Conservation (phyloP, 2,329 filamentous ascomycete genomes). For the Xenoacremonium recifei region DNA sequence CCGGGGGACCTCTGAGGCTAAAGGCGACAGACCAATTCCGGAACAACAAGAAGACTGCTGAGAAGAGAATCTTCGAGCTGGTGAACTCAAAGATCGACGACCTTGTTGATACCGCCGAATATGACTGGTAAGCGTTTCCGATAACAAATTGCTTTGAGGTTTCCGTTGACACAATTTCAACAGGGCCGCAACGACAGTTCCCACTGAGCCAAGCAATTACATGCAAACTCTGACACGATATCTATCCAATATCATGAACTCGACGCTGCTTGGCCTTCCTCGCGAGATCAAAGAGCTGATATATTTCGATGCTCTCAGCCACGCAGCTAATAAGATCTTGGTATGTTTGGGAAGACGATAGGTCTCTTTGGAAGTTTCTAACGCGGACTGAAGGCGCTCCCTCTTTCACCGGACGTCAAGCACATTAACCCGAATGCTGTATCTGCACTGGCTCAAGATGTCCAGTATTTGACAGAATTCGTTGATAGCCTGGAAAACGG, state of each 20-base stretch:
- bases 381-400: slow-evolving; percentile 56
- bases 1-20: slow-evolving; percentile 76
- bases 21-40: slow-evolving; percentile 84
- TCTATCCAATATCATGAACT: slow-evolving; percentile 93
- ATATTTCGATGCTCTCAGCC: slow-evolving; percentile 92
- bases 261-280: slow-evolving; percentile 87
- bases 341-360: slow-evolving; percentile 50
- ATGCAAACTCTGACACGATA: slow-evolving; percentile 95
- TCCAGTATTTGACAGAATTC: slow-evolving; percentile 80
- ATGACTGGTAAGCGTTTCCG: slow-evolving; percentile 68
- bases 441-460: slow-evolving; percentile 75
- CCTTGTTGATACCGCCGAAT: slow-evolving; percentile 93
- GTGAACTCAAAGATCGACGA: slow-evolving; percentile 99
- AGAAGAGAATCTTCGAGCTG: slow-evolving; percentile 96
- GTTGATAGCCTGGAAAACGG: slow-evolving; percentile 82
- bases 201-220: slow-evolving; percentile 80
- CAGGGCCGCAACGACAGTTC: slow-evolving; percentile 55
- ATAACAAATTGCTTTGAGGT: background rate
- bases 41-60: slow-evolving; percentile 89
- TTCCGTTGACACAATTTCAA: slow-evolving; percentile 14
- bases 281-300: slow-evolving; percentile 96
- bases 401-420: slow-evolving; percentile 75
- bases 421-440: slow-evolving; percentile 88
- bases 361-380: background rate
- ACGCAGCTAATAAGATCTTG: slow-evolving; percentile 83